Base-by-base conservation (phyloP, 2,329 filamentous ascomycete species). In the Beauveria sp. region DNA sequence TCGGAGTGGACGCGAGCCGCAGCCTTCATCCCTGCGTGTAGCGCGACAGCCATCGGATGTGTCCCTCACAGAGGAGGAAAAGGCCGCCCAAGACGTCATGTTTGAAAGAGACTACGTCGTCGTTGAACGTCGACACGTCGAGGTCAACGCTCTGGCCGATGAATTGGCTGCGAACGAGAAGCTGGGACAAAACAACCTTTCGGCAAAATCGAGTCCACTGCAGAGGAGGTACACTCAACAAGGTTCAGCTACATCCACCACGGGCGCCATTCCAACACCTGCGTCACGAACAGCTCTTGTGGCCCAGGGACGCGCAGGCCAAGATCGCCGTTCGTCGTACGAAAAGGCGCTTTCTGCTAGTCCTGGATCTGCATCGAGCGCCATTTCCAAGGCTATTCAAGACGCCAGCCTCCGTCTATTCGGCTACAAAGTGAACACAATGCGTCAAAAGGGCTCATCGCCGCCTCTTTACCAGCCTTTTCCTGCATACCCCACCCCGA, bases 81-180 rank as follows among this genome's bases (percentile, higher is more conserved):
- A 80, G 70, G 89, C 88, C 3, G 91, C 90, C 3, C 90, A 96
- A 68, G 93, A 98, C 66, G 87, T 96, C 54, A 90, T 90, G 1
- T 89, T 96, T 68, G 93, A 96, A 71, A 86, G 93, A 66, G 95
- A 98, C 66, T 99, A 98, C 69, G 93, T 99, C 22, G 82, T 98
- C 28, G 91, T 99, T 14, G 95, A 99, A 77, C 96, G 97, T 78
- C 87, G 89, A 66, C 89, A 92, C 22, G 93, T 99, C 12, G 93
- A 98, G 73, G 93, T 99, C 56, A 98, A 99, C 73, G 95, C 95
- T 3, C 89, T 99, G 69, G 95, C 95, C 24, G 95, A 99, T 74
- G 93, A 98, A 75, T 80, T 99, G 71, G 93, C 91, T 50, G 89
- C 92, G 58, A 93, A 90, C 69, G 89, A 90, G 53, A 86, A 86